Conservation (phyloP, 2,329 filamentous ascomycete species). For the Colletotrichum sp. region DNA sequence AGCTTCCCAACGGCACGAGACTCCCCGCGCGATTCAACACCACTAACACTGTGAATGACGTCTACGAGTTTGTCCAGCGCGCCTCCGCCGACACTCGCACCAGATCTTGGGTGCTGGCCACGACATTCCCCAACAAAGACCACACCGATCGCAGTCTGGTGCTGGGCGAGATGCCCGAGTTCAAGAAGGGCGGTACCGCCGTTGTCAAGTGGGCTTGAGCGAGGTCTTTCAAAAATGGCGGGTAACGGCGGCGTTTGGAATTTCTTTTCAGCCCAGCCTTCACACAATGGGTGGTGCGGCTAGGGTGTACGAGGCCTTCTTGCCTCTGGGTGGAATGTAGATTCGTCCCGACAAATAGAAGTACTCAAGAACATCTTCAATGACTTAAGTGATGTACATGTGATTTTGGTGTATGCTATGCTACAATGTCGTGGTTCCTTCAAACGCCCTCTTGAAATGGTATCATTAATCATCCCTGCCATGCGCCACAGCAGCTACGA, state of each 20-base stretch:
- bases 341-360: conserved; percentile 14
- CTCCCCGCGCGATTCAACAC: conserved; percentile 84
- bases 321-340: conserved; percentile 18
- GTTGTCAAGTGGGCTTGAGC: conserved; percentile 62
- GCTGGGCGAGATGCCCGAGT: conserved; percentile 66
- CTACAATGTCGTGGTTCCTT: neutral
- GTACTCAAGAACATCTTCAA: neutral
- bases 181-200: conserved; percentile 69
- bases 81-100: conserved; percentile 61
- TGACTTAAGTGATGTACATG: neutral
- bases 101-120: conserved; percentile 77
- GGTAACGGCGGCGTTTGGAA: conserved; percentile 18
- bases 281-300: neutral
- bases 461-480: conserved; percentile 22
- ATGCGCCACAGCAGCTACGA: conserved; percentile 1
- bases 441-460: conserved; percentile 13
- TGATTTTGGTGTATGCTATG: neutral
- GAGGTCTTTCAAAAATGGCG: neutral
- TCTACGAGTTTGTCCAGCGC: conserved; percentile 77
- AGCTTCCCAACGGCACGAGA: conserved; percentile 78
- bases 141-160: conserved; percentile 69
- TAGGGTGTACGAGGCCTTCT: neutral
- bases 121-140: conserved; percentile 84
- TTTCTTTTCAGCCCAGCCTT: neutral
- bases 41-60: conserved; percentile 76